These are phyloP conservation scores for Aureobasidium subglaciale DNA, from an alignment of 2,329 filamentous ascomycete genomes.

Conservation along the genomic window DNA sequence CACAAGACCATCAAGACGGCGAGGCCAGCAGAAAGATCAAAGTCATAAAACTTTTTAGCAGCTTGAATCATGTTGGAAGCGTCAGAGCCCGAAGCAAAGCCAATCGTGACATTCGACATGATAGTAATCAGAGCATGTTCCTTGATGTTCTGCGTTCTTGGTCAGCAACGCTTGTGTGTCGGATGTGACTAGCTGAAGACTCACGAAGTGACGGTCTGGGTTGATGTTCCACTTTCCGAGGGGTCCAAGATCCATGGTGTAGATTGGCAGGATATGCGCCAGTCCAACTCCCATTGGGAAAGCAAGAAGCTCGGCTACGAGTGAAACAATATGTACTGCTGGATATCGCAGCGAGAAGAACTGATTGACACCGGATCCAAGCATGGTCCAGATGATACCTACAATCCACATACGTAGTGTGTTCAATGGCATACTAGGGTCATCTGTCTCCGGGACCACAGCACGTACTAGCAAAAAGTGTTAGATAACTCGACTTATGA, in stretches of 20 bases:
- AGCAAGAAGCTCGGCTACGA: conserved; percentile 78
- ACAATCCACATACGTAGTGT: conserved; percentile 60
- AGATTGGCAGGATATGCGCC: conserved; percentile 60
- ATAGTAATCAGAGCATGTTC: conserved; percentile 40
- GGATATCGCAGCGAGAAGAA: conserved; percentile 88
- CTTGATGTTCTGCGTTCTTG: conserved; percentile 19
- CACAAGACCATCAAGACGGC: conserved; percentile 78
- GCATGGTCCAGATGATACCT: conserved; percentile 48
- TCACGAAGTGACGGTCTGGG: conserved; percentile 22
- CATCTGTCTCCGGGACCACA: conserved; percentile 58
- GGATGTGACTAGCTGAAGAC: neutral
- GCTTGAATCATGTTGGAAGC: conserved; percentile 61
- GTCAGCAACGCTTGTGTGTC: neutral
- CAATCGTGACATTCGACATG: conserved; percentile 42
- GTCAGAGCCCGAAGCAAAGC: conserved; percentile 51
- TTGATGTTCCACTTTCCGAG: conserved; percentile 26
- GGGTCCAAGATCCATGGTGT: conserved; percentile 48
- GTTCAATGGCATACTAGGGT: conserved; percentile 55
- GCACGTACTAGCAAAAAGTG: conserved; percentile 42
- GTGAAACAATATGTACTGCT: conserved; percentile 80
- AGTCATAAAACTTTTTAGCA: conserved; percentile 82
- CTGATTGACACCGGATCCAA: conserved; percentile 56
- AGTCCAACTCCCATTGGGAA: conserved; percentile 76
- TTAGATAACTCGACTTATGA: neutral
- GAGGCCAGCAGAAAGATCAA: conserved; percentile 68